Base-by-base conservation (phyloP, 805 yeast species). In the Suhomyces sp. region DNA sequence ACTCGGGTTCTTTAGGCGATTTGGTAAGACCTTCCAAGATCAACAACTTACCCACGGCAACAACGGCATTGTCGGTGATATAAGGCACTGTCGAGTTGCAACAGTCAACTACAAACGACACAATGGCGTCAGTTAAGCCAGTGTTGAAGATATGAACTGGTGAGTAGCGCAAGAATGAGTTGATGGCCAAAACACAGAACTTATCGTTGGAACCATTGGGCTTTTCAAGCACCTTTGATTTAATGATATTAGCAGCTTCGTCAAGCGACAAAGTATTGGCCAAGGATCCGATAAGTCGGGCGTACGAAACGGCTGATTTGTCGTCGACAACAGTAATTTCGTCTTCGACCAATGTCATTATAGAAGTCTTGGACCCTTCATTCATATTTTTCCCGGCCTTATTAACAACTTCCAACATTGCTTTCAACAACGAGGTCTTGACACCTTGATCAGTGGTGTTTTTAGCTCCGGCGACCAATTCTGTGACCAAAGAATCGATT, bases 401-500 rank as follows among this genome's bases (percentile, higher is more conserved):
- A 35, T 78, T 70, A 27, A 90, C 88, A 50, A 93, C 94, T 64
- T 89, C 96, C 48, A 87, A 74, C 60, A 93, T 73, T 0, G 96
- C 97, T 60, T 83, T 83, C 60, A 91, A 76, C 87, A 92, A 88
- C 0, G 97, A 89, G 9, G 89, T 82, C 60, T 87, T 87, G 22
- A 91, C 91, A 49, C 90, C 93, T 44, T 72, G 71, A 53, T 82
- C 84, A n/a, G 77, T 75, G 19, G 88, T 77, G 52, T 77, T 75
- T 61, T 81, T 86, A 12, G 89, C 89, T 49, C 94, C 94, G 44
- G 82, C 69, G 12, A 91, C 84, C 54, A 92, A 77, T 65, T 93
- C 98, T 40, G 88, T 79, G 6, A 91, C 90, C 51, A 93, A 79
- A 3, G 97, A 96, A 67, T 93, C 99, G 50, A 93, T 92, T 64